Percentiles rank a stretch among this genome's conserved stretches.
These are phyloP conservation scores for Hypoxylon sp. DNA, from an alignment of 2,329 filamentous ascomycete species.

Conservation along the genomic window DNA sequence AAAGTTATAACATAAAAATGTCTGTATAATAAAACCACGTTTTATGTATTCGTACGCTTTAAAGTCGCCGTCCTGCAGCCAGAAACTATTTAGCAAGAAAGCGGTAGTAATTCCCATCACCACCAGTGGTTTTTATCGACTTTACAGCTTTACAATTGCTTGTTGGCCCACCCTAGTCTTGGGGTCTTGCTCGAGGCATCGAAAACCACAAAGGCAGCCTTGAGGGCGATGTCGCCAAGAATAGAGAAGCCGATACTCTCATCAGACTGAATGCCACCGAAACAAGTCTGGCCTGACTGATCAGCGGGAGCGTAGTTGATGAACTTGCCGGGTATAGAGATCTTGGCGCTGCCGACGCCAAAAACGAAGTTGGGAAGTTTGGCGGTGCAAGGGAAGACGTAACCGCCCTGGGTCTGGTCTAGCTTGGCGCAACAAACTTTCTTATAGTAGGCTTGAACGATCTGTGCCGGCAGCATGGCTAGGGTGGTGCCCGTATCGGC, in stretches of 20 bases:
- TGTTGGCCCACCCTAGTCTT: constrained; percentile 59
- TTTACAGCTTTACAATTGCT: constrained; percentile 48
- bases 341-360: constrained; percentile 60
- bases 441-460: constrained; percentile 66
- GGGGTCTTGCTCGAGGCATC: constrained; percentile 58
- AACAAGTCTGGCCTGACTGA: constrained; percentile 67
- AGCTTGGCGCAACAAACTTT: constrained; percentile 60
- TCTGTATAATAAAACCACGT: too few species aligned
- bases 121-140: too few species aligned
- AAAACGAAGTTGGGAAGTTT: constrained; percentile 64
- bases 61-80: too few species aligned
- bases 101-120: too few species aligned
- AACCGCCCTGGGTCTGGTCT: constrained; percentile 59
- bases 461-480: constrained; percentile 62
- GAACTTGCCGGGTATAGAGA: constrained; percentile 63
- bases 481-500: constrained; percentile 73
- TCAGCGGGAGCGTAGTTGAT: constrained; percentile 64
- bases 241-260: constrained; percentile 62
- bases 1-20: too few species aligned
- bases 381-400: constrained; percentile 65
- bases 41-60: too few species aligned
- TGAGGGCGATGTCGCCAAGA: constrained; percentile 76
- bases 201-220: constrained; percentile 74
- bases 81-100: too few species aligned
- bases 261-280: constrained; percentile 72